Conservation (phyloP, 345 rosid genomes). For the Abelmoschus esculentus region DNA sequence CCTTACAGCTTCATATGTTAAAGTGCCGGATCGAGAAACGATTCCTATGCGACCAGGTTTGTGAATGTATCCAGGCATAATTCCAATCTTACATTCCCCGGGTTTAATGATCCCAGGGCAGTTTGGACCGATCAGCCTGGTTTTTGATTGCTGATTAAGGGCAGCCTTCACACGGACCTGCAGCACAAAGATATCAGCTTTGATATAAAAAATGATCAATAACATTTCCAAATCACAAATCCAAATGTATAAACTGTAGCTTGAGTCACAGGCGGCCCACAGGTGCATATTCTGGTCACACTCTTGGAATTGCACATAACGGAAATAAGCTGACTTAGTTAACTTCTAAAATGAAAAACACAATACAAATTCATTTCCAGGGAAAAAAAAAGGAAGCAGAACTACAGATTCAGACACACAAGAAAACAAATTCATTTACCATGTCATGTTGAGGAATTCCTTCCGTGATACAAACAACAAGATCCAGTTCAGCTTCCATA, state of each 20-base stretch:
- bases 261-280: neutral
- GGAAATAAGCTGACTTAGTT: neutral
- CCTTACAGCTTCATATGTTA: constrained; percentile 98
- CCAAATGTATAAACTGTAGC: neutral
- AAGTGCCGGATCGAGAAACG: constrained; percentile 89
- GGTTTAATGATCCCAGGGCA: constrained; percentile 82
- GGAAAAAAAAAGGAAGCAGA: neutral
- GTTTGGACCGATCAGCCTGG: constrained; percentile 91
- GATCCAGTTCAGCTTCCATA: constrained; percentile 81
- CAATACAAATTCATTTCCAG: neutral
- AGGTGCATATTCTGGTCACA: neutral
- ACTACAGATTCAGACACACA: neutral
- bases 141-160: constrained; percentile 76
- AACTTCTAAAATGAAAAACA: constrained; percentile 5
- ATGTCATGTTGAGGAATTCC: constrained; percentile 98
- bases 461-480: constrained; percentile 86
- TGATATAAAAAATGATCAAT: neutral
- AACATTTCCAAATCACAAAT: neutral
- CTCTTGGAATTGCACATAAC: neutral
- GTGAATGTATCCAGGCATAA: constrained; percentile 97
- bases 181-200: neutral
- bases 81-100: constrained; percentile 76
- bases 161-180: constrained; percentile 95
- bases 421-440: constrained; percentile 32
- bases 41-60: constrained; percentile 93